These are phyloP conservation scores for Colletotrichum lentis DNA, from an alignment of 2,329 filamentous ascomycete species.

Conservation along the genomic window DNA sequence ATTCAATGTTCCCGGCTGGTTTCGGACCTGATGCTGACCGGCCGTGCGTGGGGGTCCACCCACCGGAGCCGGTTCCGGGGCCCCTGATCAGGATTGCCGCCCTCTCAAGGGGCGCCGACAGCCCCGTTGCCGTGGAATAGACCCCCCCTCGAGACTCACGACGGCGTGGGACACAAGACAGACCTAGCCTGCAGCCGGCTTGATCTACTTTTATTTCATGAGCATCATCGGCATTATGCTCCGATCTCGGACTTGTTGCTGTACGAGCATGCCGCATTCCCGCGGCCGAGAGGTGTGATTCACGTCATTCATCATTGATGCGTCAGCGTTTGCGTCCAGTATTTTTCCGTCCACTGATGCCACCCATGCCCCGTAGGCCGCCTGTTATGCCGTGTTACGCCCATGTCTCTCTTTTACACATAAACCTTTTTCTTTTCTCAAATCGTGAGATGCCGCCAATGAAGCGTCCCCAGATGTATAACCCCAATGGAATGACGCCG, in stretches of 20 bases:
- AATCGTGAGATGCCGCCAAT: conserved; percentile 16
- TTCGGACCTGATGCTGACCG: not conserved
- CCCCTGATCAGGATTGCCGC: not conserved
- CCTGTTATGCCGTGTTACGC: conserved; percentile 21
- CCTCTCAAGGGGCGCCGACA: not conserved
- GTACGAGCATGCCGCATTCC: not conserved
- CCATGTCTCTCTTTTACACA: not conserved
- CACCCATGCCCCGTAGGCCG: not conserved
- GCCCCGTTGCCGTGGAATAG: not conserved
- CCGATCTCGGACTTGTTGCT: not conserved
- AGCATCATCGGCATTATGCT: not conserved
- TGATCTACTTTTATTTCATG: too few relatives aligned
- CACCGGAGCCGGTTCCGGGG: conserved; percentile 19
- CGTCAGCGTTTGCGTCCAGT: not conserved
- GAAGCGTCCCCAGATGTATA: conserved; percentile 17
- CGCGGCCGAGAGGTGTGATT: not conserved
- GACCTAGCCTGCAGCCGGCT: too few relatives aligned
- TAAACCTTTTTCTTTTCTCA: conserved; percentile 1
- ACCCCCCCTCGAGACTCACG: too few relatives aligned
- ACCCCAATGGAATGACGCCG: conserved; percentile 27
- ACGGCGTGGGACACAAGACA: not conserved
- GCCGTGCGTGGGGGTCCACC: not conserved
- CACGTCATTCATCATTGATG: not conserved
- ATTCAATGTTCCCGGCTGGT: not conserved
- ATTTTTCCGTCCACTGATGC: not conserved